Base-by-base conservation (phyloP, 164 flowering plant species). In the Macadamia integrifolia region DNA sequence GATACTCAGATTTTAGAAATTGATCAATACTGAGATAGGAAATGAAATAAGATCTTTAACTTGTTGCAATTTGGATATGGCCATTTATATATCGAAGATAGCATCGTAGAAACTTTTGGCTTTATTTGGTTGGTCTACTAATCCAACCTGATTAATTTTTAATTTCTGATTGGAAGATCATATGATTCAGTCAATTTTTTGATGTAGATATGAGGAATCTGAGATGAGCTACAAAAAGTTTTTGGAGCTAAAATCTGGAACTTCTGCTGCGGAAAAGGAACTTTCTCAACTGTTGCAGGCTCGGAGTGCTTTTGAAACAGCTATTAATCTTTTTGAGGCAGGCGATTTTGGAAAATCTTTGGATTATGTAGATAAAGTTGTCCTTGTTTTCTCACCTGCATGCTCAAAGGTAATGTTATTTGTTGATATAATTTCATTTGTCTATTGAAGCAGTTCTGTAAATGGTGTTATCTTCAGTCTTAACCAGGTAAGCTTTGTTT, bases 331-430 rank as follows among this genome's bases (percentile, higher is more conserved):
- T 62, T 83, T 81, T 66, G 85, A 86, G 43, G 80, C 96, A 42
- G 89, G 87, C 8, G 93, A 90, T 50, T 84, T 71, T 76, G 62
- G 78, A 40, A 92, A 92, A 79, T 79, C 96, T n/a, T 70, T 88
- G 77, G 98, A 94, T 49, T 84, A 78, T 61, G 50, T 94, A 52
- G 92, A 88, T 52, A 92, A 92, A 85, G 86, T 94, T 75, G 99
- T 94, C 6, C 92, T 94, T 66, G 96, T 92, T 72, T 94, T 92
- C 69, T 92, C 97, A 64, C 92, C 96, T n/a, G 87, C 84, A 44
- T 94, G 99, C 78, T 75, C 83, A 18, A 78, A 88, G 94, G 99
- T 90, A 76, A 59, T 23, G 23, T 23, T 23, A 23, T 30, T 48
- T 48, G 6, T 50, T 46, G 8, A 18, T 28, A 46, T 42, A 29